Evolutionary conservation across 2,329 filamentous ascomycete genomes (phyloP).

Genomic region (Pseudogymnoascus sp.): DNA sequence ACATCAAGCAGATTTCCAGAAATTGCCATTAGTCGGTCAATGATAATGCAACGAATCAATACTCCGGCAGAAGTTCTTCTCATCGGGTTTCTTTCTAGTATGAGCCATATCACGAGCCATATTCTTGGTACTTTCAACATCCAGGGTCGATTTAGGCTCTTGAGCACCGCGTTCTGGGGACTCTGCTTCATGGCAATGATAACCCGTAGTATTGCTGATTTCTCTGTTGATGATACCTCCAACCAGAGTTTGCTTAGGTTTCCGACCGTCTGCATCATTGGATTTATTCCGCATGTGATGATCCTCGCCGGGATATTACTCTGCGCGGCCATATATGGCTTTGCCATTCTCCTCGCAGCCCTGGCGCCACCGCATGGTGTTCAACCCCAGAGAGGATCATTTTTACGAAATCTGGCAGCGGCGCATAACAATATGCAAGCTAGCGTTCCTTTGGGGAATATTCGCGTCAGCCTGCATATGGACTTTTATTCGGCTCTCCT

Average conservation of each 20-base stretch:
- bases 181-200: constrained; percentile 83
- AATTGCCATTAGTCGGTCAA: constrained; percentile 48
- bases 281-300: constrained; percentile 88
- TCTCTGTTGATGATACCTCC: constrained; percentile 50
- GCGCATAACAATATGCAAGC: constrained; percentile 90
- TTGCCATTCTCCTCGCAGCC: constrained; percentile 70
- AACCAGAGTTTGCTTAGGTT: constrained; percentile 68
- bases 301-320: constrained; percentile 69
- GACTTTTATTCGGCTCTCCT: constrained; percentile 92
- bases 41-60: constrained; percentile 73
- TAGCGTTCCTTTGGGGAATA: constrained; percentile 72
- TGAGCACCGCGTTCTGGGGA: constrained; percentile 85
- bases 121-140: constrained; percentile 70
- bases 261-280: constrained; percentile 88
- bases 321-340: constrained; percentile 66
- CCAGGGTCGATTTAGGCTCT: constrained; percentile 68
- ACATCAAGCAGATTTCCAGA: constrained; percentile 28
- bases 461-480: constrained; percentile 76
- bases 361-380: constrained; percentile 39
- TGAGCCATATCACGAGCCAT: constrained; percentile 83
- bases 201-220: constrained; percentile 61
- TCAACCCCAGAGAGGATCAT: constrained; percentile 29
- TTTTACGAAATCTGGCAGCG: constrained; percentile 52
- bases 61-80: constrained; percentile 82
- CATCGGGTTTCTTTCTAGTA: constrained; percentile 76